phyloP scores from a whole-genome alignment of 805 yeast genomes.

The Metschnikowia corniflorae region DNA sequence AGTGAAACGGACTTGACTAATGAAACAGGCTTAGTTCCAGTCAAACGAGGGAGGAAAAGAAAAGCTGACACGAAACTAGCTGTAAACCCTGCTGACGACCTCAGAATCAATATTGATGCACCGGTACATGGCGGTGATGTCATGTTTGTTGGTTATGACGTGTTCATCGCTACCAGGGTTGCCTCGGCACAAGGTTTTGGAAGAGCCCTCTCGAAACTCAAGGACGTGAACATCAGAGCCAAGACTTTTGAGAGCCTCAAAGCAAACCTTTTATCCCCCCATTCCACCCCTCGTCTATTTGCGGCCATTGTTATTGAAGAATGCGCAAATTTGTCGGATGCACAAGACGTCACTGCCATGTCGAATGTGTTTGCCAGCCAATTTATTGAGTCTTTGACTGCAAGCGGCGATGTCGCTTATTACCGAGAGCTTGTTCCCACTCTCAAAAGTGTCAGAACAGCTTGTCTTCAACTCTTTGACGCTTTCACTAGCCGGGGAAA shows the following conservation, averaged over 20 bases:
- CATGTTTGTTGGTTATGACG: conserved; percentile 72
- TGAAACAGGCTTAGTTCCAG: conserved; percentile 15
- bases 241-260: conserved; percentile 37
- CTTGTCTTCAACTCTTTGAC: conserved; percentile 76
- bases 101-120: conserved; percentile 82
- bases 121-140: conserved; percentile 92
- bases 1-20: conserved; percentile 10
- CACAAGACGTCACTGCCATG: conserved; percentile 15
- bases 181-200: conserved; percentile 79
- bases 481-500: conserved; percentile 77
- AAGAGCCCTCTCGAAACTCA: conserved; percentile 49
- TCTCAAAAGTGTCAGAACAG: conserved; percentile 78
- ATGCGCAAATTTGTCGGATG: conserved; percentile 42
- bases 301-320: conserved; percentile 70
- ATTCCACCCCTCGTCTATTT: conserved; percentile 77
- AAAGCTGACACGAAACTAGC: conserved; percentile 27
- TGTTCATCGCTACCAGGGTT: conserved; percentile 69
- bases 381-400: conserved; percentile 37
- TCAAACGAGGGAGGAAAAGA: conserved; percentile 47
- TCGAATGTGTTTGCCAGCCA: conserved; percentile 23
- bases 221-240: conserved; percentile 34
- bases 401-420: conserved; percentile 46
- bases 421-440: conserved; percentile 86
- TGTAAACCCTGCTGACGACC: conserved; percentile 53
- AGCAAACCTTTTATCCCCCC: conserved; percentile 52